Percentiles rank a stretch among this genome's conserved stretches.
These are phyloP conservation scores for Rhexocercosporidium sp. DNA, from an alignment of 2,329 filamentous ascomycete species.

Conservation along the genomic window DNA sequence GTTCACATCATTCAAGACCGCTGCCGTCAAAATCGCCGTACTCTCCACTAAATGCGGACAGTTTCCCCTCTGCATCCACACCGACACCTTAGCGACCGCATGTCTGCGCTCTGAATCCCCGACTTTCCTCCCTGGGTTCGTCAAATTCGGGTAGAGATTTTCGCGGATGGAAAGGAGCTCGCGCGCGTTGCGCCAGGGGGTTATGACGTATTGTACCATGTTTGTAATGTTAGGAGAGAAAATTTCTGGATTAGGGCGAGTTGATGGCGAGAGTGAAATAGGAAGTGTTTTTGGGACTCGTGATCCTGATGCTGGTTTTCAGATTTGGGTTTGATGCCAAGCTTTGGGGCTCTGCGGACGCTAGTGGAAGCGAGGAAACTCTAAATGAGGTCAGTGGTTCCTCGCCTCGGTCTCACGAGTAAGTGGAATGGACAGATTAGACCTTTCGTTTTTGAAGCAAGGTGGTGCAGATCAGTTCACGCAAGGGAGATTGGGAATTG, in stretches of 20 bases:
- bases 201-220: constrained; percentile 76
- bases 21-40: constrained; percentile 74
- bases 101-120: constrained; percentile 50
- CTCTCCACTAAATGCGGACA: constrained; percentile 82
- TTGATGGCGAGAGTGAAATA: not conserved
- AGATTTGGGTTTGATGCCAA: constrained; percentile 26
- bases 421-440: not conserved
- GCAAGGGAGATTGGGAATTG: not conserved
- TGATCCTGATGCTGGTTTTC: constrained; percentile 11
- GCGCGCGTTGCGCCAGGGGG: constrained; percentile 70
- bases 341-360: constrained; percentile 30
- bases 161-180: constrained; percentile 70
- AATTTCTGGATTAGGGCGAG: not conserved
- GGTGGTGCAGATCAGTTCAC: not conserved
- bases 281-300: not conserved
- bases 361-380: constrained; percentile 16
- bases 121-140: constrained; percentile 62
- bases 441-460: not conserved
- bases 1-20: constrained; percentile 65
- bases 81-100: constrained; percentile 63
- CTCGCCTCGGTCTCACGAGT: not conserved
- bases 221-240: not conserved
- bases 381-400: not conserved
- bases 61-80: constrained; percentile 75
- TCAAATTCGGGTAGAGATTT: constrained; percentile 61